A percentile compares a stretch with the other conserved stretches of the same genome.
These are phyloP conservation scores for Mycena epipterygia DNA, from an alignment of 768 basidiomycete genomes.

Conservation along the genomic window DNA sequence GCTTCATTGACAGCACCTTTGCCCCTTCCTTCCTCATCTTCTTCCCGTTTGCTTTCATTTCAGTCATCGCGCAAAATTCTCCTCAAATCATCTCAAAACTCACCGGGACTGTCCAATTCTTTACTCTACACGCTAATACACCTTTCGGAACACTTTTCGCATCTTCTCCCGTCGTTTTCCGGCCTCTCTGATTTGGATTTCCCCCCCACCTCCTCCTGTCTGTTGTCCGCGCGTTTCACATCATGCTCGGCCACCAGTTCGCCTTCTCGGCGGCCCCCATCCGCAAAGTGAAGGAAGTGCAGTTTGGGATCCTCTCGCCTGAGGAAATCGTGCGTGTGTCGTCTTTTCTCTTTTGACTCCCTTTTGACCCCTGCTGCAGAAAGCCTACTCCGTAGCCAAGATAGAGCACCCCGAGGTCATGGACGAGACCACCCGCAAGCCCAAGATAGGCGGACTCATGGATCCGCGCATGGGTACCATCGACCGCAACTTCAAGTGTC, in stretches of 20 bases:
- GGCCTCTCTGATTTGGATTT: slow-evolving; percentile 28
- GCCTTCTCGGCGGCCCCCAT: slow-evolving; percentile 95
- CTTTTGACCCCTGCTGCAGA: slow-evolving; percentile 63
- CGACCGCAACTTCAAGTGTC: slow-evolving; percentile 98
- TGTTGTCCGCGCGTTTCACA: slow-evolving; percentile 36
- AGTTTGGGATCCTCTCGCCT: slow-evolving; percentile 98
- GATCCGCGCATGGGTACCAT: slow-evolving; percentile 99
- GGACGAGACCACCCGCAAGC: slow-evolving; percentile 93
- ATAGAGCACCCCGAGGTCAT: slow-evolving; percentile 99
- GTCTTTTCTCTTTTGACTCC: slow-evolving; percentile 34
- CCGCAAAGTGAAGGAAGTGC: slow-evolving; percentile 96
- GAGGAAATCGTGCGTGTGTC: slow-evolving; percentile 91
- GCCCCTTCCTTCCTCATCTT: slow-evolving; percentile 4
- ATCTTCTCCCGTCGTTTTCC: slow-evolving; percentile 29
- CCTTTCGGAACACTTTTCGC: slow-evolving; percentile 26
- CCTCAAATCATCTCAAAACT: slow-evolving; percentile 35
- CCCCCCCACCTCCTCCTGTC: slow-evolving; percentile 20
- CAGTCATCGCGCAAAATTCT: slow-evolving; percentile 22
- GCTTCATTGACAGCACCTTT: slow-evolving; percentile 37
- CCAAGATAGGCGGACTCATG: slow-evolving; percentile 95
- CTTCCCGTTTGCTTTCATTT: slow-evolving; percentile 21
- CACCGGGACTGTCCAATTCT: slow-evolving; percentile 24
- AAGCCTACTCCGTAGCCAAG: slow-evolving; percentile 98
- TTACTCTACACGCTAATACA: slow-evolving; percentile 34
- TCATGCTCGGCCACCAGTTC: slow-evolving; percentile 91